Percentiles rank a stretch among this genome's conserved stretches.
Conservation (phyloP, 352 stramenopile species). For the Pythium aristosporum region DNA sequence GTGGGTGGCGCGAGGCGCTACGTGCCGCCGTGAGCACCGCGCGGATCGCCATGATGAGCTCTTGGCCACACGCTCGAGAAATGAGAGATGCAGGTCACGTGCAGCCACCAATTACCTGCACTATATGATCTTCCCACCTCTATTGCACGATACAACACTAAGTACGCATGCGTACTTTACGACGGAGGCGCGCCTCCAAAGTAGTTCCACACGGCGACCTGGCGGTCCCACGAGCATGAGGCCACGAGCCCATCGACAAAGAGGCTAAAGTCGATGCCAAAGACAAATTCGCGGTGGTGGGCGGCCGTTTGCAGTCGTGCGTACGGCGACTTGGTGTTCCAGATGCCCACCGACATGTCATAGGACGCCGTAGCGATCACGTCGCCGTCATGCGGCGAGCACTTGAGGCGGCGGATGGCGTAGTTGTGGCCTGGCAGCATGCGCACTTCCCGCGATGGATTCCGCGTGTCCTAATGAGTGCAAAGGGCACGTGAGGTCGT, state of each 20-base stretch:
- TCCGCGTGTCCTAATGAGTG: slow-evolving; percentile 65
- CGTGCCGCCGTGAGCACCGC: slow-evolving; percentile 3
- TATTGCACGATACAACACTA: background rate
- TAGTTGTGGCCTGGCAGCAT: slow-evolving; percentile 81
- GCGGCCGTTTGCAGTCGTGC: slow-evolving; percentile 67
- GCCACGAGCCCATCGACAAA: slow-evolving; percentile 77
- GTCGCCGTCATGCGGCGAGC: slow-evolving; percentile 76
- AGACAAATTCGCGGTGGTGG: slow-evolving; percentile 88
- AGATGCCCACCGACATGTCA: slow-evolving; percentile 90
- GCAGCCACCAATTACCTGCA: background rate
- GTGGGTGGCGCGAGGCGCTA: background rate
- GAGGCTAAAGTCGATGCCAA: slow-evolving; percentile 83
- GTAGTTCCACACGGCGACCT: slow-evolving; percentile 80
- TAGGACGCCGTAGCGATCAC: slow-evolving; percentile 87
- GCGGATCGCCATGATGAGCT: slow-evolving; percentile 7
- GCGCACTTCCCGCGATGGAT: slow-evolving; percentile 61
- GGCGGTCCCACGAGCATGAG: slow-evolving; percentile 80
- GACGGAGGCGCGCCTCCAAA: slow-evolving; percentile 53
- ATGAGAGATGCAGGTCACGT: background rate
- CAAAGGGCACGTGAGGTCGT: background rate
- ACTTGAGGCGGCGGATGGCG: slow-evolving; percentile 82
- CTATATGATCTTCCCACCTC: background rate
- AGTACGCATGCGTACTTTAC: slow-evolving; percentile 2
- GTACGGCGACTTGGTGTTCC: slow-evolving; percentile 84
- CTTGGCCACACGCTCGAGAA: background rate